A percentile compares a stretch with the other conserved stretches of the same genome.
These are phyloP conservation scores for Cladosporium austrohemisphaericum DNA, from an alignment of 2,329 filamentous ascomycete genomes.

Conservation along the genomic window DNA sequence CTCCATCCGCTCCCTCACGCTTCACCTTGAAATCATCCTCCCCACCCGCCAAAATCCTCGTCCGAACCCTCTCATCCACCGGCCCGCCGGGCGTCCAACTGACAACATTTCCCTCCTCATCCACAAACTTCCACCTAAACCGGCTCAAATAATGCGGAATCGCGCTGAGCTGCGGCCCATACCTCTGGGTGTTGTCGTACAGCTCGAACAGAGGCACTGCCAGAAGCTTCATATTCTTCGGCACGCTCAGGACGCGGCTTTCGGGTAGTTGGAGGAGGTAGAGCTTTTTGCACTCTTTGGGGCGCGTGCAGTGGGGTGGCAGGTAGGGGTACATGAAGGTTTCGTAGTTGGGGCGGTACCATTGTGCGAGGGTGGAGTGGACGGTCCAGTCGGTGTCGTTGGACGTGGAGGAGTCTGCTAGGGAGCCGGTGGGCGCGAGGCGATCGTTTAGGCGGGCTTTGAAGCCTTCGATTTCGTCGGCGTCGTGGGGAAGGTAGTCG, in stretches of 20 bases:
- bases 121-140: constrained; percentile 97
- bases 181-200: constrained; percentile 93
- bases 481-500: constrained; percentile 84
- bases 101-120: constrained; percentile 85
- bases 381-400: constrained; percentile 72
- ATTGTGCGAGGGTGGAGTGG: constrained; percentile 91
- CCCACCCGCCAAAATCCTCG: constrained; percentile 31
- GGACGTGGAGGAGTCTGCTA: constrained; percentile 65
- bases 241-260: constrained; percentile 90
- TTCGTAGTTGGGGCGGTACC: constrained; percentile 99
- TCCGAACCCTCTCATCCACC: constrained; percentile 30
- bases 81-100: constrained; percentile 30
- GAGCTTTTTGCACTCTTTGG: constrained; percentile 98
- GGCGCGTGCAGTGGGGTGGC: constrained; percentile 88
- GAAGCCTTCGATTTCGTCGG: constrained; percentile 93
- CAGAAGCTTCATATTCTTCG: constrained; percentile 99
- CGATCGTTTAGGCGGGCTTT: constrained; percentile 88
- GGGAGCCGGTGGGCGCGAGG: constrained; percentile 75
- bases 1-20: neutral
- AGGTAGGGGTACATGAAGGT: constrained; percentile 99
- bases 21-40: constrained; percentile 19
- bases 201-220: constrained; percentile 96
- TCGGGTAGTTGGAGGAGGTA: constrained; percentile 94
- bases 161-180: constrained; percentile 91
- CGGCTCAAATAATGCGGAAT: constrained; percentile 92